These are phyloP conservation scores for Psilocybe mexicana DNA, from an alignment of 1,284 basidiomycete species.

Conservation along the genomic window DNA sequence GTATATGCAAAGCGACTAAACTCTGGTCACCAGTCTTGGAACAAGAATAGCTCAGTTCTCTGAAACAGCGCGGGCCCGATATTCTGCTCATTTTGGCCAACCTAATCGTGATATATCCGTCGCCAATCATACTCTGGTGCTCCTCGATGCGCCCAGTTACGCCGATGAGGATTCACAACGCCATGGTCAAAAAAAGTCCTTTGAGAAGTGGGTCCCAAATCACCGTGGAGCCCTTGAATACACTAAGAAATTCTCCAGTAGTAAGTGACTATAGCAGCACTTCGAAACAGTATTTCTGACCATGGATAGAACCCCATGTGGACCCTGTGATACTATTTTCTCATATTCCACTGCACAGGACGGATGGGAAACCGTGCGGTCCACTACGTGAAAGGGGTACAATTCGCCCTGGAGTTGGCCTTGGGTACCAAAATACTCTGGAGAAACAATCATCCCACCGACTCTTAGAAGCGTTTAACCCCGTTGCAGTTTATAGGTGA, in stretches of 20 bases:
- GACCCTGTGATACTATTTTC: slow-evolving; percentile 64
- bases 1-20: neutral
- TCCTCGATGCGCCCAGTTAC: slow-evolving; percentile 76
- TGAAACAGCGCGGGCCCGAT: slow-evolving; percentile 60
- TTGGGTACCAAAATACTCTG: slow-evolving; percentile 85
- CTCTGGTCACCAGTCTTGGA: slow-evolving; percentile 52
- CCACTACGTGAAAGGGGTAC: slow-evolving; percentile 73
- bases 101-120: slow-evolving; percentile 55
- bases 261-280: slow-evolving; percentile 34
- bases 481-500: slow-evolving; percentile 74
- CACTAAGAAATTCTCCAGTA: slow-evolving; percentile 52
- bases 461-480: slow-evolving; percentile 66
- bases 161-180: slow-evolving; percentile 81
- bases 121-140: slow-evolving; percentile 70
- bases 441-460: slow-evolving; percentile 72
- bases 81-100: slow-evolving; percentile 65
- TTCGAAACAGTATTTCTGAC: neutral
- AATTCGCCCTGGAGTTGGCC: slow-evolving; percentile 75
- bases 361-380: slow-evolving; percentile 72
- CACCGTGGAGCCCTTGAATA: slow-evolving; percentile 70
- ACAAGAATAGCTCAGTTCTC: slow-evolving; percentile 53
- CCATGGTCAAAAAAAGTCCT: slow-evolving; percentile 42
- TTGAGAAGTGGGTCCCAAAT: slow-evolving; percentile 58
- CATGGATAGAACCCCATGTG: slow-evolving; percentile 14
- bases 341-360: slow-evolving; percentile 83